Conservation (phyloP, 2,329 filamentous ascomycete species). For the Aquanectria penicillioides region DNA sequence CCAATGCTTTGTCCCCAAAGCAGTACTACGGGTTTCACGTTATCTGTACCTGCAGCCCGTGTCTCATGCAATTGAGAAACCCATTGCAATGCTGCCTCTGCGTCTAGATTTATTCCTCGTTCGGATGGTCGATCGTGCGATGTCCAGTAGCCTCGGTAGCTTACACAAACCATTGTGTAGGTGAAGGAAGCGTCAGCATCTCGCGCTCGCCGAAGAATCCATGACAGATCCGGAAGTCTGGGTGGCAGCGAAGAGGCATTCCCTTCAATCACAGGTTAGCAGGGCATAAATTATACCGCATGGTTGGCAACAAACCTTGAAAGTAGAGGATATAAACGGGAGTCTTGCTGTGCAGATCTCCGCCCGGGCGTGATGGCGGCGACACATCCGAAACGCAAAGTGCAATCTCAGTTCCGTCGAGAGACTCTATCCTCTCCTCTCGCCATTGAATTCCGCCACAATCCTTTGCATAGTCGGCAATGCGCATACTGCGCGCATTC, state of each 20-base stretch:
- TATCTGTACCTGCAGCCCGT: conserved; percentile 24
- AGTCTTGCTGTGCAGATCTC: conserved; percentile 22
- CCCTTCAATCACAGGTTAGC: no score
- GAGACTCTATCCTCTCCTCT: conserved; percentile 67
- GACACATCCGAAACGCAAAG: conserved; percentile 63
- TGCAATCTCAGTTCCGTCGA: conserved; percentile 73
- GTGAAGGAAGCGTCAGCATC: conserved; percentile 47
- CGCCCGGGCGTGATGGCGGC: conserved; percentile 2
- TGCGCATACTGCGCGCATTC: conserved; percentile 73
- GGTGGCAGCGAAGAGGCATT: conserved; percentile 69
- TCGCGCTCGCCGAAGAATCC: conserved; percentile 58
- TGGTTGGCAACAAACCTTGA: conserved; percentile 34
- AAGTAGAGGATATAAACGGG: conserved; percentile 57
- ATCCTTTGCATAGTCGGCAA: conserved; percentile 68
- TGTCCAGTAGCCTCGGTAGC: conserved; percentile 81
- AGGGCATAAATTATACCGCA: no score
- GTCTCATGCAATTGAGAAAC: conserved; percentile 55
- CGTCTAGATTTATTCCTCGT: conserved; percentile 74
- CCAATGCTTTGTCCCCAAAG: conserved; percentile 85
- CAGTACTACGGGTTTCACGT: conserved; percentile 56
- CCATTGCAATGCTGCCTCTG: conserved; percentile 72
- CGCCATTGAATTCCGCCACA: conserved; percentile 74
- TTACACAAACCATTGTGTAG: conserved; percentile 65
- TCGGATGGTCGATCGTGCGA: conserved; percentile 78
- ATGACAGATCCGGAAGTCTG: conserved; percentile 65